Conservation (phyloP, 805 yeast species). For the Millerozyma acaciae region DNA sequence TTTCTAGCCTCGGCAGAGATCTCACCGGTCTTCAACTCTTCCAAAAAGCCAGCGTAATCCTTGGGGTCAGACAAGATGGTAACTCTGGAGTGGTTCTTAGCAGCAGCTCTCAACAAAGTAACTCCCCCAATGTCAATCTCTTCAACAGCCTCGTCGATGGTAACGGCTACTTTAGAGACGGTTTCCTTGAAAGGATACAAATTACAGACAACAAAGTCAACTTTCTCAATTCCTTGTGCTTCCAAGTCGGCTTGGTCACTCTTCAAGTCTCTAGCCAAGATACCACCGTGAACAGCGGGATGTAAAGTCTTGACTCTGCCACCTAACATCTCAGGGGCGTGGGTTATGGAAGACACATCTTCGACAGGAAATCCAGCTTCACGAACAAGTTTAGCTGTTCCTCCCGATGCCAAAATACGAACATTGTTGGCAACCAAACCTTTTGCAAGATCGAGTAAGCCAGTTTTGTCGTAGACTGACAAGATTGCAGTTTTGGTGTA, state of each 20-base stretch:
- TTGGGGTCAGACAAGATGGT: constrained; percentile 92
- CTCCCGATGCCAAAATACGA: constrained; percentile 93
- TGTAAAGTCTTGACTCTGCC: constrained; percentile 98
- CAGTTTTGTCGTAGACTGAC: constrained; percentile 97
- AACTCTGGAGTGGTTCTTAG: constrained; percentile 95
- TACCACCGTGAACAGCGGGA: constrained; percentile 98
- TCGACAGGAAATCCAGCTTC: constrained; percentile 98
- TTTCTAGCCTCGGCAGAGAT: constrained; percentile 73
- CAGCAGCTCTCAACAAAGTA: constrained; percentile 95
- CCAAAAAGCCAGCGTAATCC: constrained; percentile 84
- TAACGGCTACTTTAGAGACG: constrained; percentile 89
- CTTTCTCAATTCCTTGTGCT: constrained; percentile 90
- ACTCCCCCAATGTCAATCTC: constrained; percentile 98
- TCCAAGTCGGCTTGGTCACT: constrained; percentile 85
- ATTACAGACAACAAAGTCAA: constrained; percentile 96
- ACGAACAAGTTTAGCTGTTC: constrained; percentile 89
- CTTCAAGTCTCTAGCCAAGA: constrained; percentile 89
- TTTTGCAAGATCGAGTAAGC: constrained; percentile 91
- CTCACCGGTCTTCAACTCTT: constrained; percentile 73
- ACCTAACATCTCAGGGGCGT: constrained; percentile 98
- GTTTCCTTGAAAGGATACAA: constrained; percentile 98
- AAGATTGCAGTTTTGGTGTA: constrained; percentile 84
- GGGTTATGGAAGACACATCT: constrained; percentile 91
- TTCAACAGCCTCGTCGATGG: constrained; percentile 96
- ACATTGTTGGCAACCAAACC: constrained; percentile 87